These are phyloP conservation scores for Gomphus bonarii DNA, from an alignment of 1,284 basidiomycete species.

Conservation along the genomic window DNA sequence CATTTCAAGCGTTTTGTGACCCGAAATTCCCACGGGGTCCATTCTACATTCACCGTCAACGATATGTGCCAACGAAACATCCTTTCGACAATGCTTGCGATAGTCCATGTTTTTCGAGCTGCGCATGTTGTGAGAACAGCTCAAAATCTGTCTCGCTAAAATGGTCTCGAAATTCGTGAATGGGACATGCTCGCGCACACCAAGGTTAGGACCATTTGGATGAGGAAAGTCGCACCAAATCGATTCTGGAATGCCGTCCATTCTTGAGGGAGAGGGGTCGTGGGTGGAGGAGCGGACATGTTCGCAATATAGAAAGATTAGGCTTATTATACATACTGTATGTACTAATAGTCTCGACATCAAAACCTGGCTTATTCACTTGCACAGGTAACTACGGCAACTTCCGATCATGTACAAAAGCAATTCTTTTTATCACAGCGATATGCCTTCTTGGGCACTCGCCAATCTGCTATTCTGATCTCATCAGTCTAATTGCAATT, in stretches of 20 bases:
- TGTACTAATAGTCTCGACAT: too few species aligned
- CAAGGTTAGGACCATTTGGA: not conserved
- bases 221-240: conserved; percentile 2
- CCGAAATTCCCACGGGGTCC: not conserved
- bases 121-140: not conserved
- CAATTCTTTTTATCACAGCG: too few species aligned
- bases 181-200: not conserved
- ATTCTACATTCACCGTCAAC: not conserved
- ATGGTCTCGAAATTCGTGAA: not conserved
- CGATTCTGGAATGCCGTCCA: not conserved
- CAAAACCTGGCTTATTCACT: too few species aligned
- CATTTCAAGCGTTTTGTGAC: not conserved
- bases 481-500: too few species aligned
- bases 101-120: not conserved
- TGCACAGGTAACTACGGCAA: too few species aligned
- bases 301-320: too few species aligned
- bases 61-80: not conserved
- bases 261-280: too few species aligned
- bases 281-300: too few species aligned
- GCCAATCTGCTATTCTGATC: too few species aligned
- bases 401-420: too few species aligned
- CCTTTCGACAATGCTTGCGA: not conserved
- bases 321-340: too few species aligned
- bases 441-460: too few species aligned
- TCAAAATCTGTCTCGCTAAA: not conserved